These are phyloP conservation scores for Stachybotrys chartarum DNA, from an alignment of 2,329 filamentous ascomycete species.

Conservation along the genomic window DNA sequence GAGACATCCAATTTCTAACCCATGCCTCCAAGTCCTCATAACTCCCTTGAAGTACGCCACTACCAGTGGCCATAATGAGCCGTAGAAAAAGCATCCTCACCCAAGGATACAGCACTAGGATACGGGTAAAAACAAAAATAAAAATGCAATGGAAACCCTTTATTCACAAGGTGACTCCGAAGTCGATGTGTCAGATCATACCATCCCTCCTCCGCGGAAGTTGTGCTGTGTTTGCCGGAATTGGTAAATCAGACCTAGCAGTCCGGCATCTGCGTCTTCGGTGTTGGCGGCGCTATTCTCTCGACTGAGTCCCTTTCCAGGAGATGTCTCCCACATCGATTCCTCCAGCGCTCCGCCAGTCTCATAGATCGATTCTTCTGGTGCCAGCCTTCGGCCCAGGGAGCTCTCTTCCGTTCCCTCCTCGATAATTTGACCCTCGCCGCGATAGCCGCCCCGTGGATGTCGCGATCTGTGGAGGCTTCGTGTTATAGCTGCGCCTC, in stretches of 20 bases:
- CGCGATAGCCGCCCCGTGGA: constrained; percentile 36
- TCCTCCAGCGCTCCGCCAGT: constrained; percentile 45
- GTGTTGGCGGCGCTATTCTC: constrained; percentile 42
- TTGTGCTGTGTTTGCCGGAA: constrained; percentile 50
- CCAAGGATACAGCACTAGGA: too few species aligned
- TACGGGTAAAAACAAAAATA: not conserved
- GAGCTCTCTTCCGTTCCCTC: constrained; percentile 44
- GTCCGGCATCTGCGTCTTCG: constrained; percentile 44
- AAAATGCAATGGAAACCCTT: not conserved
- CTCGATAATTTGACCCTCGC: constrained; percentile 46
- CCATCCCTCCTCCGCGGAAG: constrained; percentile 26
- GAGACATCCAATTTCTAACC: too few species aligned
- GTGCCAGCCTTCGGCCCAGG: constrained; percentile 33
- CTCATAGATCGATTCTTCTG: constrained; percentile 47
- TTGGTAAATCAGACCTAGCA: constrained; percentile 51
- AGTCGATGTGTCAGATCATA: not conserved
- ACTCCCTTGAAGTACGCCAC: too few species aligned
- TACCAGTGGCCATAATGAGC: too few species aligned
- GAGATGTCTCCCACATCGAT: constrained; percentile 54
- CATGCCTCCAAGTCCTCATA: too few species aligned
- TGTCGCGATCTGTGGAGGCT: constrained; percentile 40
- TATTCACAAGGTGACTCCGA: not conserved
- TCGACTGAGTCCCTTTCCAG: constrained; percentile 40
- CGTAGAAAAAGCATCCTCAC: too few species aligned
- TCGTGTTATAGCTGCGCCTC: constrained; percentile 34